phyloP scores from a whole-genome alignment of 345 rosid genomes.

The Corymbia maculata region DNA sequence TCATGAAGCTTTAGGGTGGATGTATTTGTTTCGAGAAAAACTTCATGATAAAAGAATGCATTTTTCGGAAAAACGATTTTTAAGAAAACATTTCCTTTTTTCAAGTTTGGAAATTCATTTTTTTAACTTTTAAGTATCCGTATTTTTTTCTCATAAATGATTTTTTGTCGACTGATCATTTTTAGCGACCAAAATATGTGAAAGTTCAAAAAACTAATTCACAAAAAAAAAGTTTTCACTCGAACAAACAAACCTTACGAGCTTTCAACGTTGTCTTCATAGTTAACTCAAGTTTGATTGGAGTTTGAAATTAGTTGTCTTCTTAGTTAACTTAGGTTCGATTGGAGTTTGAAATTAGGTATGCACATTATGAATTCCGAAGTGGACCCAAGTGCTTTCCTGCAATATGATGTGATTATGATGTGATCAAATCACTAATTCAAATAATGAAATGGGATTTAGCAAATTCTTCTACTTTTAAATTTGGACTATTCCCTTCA shows the following conservation, averaged over 20 bases:
- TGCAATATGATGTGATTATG: not conserved
- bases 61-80: not conserved
- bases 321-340: not conserved
- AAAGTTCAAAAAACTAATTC: not conserved
- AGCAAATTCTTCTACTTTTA: not conserved
- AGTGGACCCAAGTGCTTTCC: not conserved
- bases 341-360: not conserved
- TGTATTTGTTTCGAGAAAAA: not conserved
- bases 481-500: not conserved
- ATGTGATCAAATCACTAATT: not conserved
- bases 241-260: not conserved
- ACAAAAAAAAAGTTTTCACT: accelerated
- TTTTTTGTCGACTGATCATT: too few species aligned
- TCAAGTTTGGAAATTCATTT: not conserved
- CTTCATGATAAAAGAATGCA: not conserved
- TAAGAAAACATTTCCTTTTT: not conserved
- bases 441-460: not conserved
- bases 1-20: not conserved
- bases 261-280: too few species aligned
- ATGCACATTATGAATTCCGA: not conserved
- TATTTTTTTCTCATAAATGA: not conserved
- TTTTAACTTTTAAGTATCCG: not conserved
- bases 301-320: not conserved
- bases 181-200: too few species aligned
- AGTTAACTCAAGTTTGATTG: too few species aligned